Percentiles rank a stretch among this genome's conserved stretches.
These are phyloP conservation scores for Plantago lanceolata DNA, from an alignment of 305 asterid genomes.

Conservation along the genomic window DNA sequence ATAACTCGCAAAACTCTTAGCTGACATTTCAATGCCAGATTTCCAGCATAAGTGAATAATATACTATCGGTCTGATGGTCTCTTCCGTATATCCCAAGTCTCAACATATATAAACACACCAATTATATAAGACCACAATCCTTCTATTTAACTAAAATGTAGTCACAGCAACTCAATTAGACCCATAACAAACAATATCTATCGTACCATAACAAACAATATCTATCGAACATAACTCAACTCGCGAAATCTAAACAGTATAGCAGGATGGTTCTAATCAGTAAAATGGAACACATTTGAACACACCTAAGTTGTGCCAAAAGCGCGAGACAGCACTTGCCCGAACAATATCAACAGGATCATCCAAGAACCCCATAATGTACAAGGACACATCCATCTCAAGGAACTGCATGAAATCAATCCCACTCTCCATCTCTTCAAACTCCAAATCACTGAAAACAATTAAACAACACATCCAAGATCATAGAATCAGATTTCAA, in stretches of 20 bases:
- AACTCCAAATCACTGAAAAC: conserved; percentile 19
- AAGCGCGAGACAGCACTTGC: conserved; percentile 48
- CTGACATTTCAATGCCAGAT: too few relatives aligned
- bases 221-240: not conserved
- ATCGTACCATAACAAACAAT: too few relatives aligned
- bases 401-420: conserved; percentile 50
- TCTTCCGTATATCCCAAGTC: too few relatives aligned
- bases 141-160: too few relatives aligned
- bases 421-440: conserved; percentile 28
- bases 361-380: conserved; percentile 53
- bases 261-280: not conserved
- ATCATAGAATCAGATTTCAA: too few relatives aligned
- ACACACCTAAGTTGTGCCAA: conserved; percentile 67
- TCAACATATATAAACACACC: too few relatives aligned
- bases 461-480: not conserved
- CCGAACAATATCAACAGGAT: conserved; percentile 64
- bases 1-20: too few relatives aligned
- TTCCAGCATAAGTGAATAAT: too few relatives aligned
- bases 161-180: too few relatives aligned
- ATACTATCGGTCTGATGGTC: too few relatives aligned
- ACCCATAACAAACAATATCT: too few relatives aligned
- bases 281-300: not conserved
- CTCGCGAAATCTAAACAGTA: not conserved
- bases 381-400: conserved; percentile 41
- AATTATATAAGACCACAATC: too few relatives aligned